phyloP scores from a whole-genome alignment of 2,329 filamentous ascomycete genomes.

The Colletotrichum cuscutae region DNA sequence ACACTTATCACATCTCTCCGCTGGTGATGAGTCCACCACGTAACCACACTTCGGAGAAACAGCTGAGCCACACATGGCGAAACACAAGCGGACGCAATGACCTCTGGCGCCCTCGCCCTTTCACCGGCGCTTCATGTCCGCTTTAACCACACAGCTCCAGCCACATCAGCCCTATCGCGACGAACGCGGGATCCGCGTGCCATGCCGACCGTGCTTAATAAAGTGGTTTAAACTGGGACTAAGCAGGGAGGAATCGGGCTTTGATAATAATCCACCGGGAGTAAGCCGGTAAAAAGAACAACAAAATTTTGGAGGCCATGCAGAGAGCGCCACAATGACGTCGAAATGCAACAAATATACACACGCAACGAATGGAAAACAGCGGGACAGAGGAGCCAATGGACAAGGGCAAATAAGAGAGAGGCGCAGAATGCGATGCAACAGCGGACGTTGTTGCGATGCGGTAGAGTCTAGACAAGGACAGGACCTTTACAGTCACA shows the following conservation, averaged over 20 bases:
- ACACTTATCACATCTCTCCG: neutral
- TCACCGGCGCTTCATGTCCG: neutral
- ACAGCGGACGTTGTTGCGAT: neutral
- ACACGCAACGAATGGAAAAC: neutral
- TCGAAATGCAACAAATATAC: neutral
- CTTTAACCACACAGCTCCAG: neutral
- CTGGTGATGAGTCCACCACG: neutral
- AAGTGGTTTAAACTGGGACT: neutral
- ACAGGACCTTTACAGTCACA: neutral
- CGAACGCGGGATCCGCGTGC: neutral
- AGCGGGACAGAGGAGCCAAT: neutral
- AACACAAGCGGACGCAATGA: conserved; percentile 21
- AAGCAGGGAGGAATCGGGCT: neutral
- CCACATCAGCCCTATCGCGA: conserved; percentile 4
- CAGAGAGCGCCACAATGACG: conserved; percentile 26
- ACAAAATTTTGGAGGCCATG: neutral
- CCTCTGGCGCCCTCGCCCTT: neutral
- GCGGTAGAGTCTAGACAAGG: neutral
- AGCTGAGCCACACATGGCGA: neutral
- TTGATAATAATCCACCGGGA: neutral
- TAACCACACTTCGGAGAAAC: neutral
- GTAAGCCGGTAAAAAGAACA: neutral
- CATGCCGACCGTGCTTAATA: neutral
- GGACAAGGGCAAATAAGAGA: neutral
- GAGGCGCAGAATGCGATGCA: neutral